phyloP scores from a whole-genome alignment of 2,329 filamentous ascomycete species.

The Graphilbum ipis-grandicollis region DNA sequence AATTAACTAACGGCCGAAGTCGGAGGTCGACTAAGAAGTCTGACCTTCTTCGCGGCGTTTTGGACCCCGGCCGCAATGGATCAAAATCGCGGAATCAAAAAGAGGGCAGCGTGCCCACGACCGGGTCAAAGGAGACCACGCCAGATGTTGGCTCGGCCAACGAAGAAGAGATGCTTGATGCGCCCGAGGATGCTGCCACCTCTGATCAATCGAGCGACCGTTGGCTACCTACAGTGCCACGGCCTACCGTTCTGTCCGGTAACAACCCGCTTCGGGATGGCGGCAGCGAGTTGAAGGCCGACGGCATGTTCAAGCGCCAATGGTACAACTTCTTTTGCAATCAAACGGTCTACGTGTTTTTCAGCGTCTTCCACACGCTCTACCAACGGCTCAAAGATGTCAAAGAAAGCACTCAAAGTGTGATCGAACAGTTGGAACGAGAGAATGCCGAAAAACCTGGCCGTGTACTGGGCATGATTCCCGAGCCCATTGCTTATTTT shows the following conservation, averaged over 20 bases:
- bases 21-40: conserved; percentile 49
- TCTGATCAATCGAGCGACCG: conserved; percentile 47
- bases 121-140: conserved; percentile 73
- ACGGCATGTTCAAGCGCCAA: conserved; percentile 65
- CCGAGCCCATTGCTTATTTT: conserved; percentile 68
- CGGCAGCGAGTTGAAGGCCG: conserved; percentile 45
- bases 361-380: conserved; percentile 81
- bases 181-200: conserved; percentile 21
- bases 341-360: conserved; percentile 82
- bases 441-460: conserved; percentile 65
- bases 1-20: conserved; percentile 49
- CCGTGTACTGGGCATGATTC: conserved; percentile 64
- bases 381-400: conserved; percentile 71
- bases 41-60: conserved; percentile 67
- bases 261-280: conserved; percentile 35
- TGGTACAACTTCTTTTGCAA: conserved; percentile 88
- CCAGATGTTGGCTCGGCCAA: conserved; percentile 64
- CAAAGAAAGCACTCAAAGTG: conserved; percentile 61
- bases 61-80: conserved; percentile 60
- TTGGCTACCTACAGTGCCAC: conserved; percentile 45
- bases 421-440: conserved; percentile 55
- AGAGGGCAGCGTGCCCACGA: conserved; percentile 60
- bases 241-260: conserved; percentile 33
- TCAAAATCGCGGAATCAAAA: conserved; percentile 44
- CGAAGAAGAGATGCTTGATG: conserved; percentile 58